Evolutionary conservation across 1,139 yeast species (phyloP).

Genomic region (Candida frijolesensis): DNA sequence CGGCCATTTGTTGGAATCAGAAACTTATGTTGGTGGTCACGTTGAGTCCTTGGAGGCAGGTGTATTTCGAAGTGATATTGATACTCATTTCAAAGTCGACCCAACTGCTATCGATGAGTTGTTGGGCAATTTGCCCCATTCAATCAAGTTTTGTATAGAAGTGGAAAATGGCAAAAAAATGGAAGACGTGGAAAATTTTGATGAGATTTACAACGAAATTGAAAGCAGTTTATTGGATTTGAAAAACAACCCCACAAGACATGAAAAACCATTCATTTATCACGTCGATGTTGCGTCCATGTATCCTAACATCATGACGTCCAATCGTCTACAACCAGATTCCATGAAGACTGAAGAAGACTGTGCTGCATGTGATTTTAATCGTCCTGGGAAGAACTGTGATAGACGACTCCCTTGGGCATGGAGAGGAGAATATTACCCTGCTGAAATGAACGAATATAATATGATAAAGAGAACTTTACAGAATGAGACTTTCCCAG

Average conservation of each 20-base stretch:
- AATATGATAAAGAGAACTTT: slow-evolving; percentile 85
- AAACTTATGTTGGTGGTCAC: slow-evolving; percentile 98
- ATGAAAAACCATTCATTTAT: slow-evolving; percentile 84
- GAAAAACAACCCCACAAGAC: slow-evolving; percentile 61
- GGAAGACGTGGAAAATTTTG: slow-evolving; percentile 78
- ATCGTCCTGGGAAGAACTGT: slow-evolving; percentile 91
- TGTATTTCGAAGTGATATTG: slow-evolving; percentile 88
- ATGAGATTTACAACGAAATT: slow-evolving; percentile 68
- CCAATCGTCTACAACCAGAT: slow-evolving; percentile 96
- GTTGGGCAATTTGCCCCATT: slow-evolving; percentile 67
- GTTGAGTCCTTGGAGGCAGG: slow-evolving; percentile 98
- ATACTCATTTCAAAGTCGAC: slow-evolving; percentile 75
- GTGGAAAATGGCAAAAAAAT: slow-evolving; percentile 76
- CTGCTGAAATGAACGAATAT: slow-evolving; percentile 90
- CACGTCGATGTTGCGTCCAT: slow-evolving; percentile 99
- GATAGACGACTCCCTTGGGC: slow-evolving; percentile 94
- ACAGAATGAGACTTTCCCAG: slow-evolving; percentile 77
- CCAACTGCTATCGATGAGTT: slow-evolving; percentile 83
- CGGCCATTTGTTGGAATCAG: slow-evolving; percentile 92
- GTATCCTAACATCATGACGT: slow-evolving; percentile 99
- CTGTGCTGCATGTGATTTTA: slow-evolving; percentile 97
- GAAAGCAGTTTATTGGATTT: slow-evolving; percentile 56
- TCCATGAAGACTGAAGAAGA: slow-evolving; percentile 95
- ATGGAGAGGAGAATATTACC: slow-evolving; percentile 97
- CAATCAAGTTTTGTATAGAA: slow-evolving; percentile 80